Conservation (phyloP, 495 filamentous ascomycete species). For the Platismatia glauca region DNA sequence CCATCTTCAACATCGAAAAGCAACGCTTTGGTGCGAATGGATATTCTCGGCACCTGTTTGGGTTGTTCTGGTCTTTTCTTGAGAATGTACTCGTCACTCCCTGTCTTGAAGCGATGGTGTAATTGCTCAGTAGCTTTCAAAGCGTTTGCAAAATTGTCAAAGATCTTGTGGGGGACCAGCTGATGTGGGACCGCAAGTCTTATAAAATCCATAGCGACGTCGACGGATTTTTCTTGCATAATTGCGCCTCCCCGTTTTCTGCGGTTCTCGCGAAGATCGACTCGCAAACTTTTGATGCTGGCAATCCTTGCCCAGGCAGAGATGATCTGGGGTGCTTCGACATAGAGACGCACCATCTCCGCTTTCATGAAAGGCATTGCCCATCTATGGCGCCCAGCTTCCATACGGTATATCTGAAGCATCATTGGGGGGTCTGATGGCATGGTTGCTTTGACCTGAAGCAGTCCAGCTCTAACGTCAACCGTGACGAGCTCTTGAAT, state of each 20-base stretch:
- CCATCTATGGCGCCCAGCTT: conserved; percentile 79
- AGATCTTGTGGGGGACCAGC: conserved; percentile 78
- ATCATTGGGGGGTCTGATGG: conserved; percentile 82
- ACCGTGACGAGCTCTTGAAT: conserved; percentile 60
- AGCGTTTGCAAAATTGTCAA: conserved; percentile 85
- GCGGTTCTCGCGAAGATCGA: conserved; percentile 70
- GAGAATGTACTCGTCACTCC: conserved; percentile 77
- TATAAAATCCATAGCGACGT: conserved; percentile 77
- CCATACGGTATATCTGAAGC: conserved; percentile 73
- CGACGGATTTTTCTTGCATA: conserved; percentile 71
- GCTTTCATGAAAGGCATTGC: conserved; percentile 67
- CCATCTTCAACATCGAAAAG: conserved; percentile 92
- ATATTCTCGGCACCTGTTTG: conserved; percentile 75
- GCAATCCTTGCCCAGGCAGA: conserved; percentile 76
- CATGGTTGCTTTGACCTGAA: conserved; percentile 84
- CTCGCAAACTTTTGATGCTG: conserved; percentile 67
- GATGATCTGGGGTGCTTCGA: conserved; percentile 71
- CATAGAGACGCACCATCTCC: conserved; percentile 72
- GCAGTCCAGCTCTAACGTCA: conserved; percentile 66
- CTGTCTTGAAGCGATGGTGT: conserved; percentile 80
- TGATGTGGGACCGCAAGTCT: conserved; percentile 89
- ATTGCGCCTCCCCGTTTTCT: conserved; percentile 53
- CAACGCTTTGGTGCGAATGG: conserved; percentile 68
- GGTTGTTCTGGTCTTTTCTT: conserved; percentile 74
- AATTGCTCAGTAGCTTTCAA: conserved; percentile 82